A percentile compares a stretch with the other conserved stretches of the same genome.
phyloP scores from a whole-genome alignment of 164 flowering plant species.

The Berberis thunbergii region DNA sequence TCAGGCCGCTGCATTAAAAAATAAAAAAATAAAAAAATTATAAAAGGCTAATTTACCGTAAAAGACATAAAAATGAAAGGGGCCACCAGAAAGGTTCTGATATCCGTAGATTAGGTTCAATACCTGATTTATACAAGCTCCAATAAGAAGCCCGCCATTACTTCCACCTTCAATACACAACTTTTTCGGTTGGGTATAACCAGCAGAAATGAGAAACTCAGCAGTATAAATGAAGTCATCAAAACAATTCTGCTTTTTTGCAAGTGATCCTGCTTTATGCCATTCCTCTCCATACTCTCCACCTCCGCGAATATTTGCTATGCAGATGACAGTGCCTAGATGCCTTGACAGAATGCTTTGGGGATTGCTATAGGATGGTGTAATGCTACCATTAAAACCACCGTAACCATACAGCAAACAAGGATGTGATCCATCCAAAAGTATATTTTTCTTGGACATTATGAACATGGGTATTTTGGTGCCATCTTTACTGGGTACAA shows the following conservation, averaged over 20 bases:
- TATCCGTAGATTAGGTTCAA: not conserved
- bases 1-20: conserved; percentile 72
- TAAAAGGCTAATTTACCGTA: not conserved
- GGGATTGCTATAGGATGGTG: conserved; percentile 65
- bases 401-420: conserved; percentile 51
- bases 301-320: conserved; percentile 39
- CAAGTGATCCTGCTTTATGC: conserved; percentile 92
- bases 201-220: conserved; percentile 77
- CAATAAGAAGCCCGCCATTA: conserved; percentile 93
- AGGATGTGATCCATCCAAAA: conserved; percentile 34
- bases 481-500: conserved; percentile 85
- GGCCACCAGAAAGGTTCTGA: not conserved
- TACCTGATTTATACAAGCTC: conserved; percentile 96
- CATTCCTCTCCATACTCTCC: conserved; percentile 88
- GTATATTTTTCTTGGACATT: conserved; percentile 62
- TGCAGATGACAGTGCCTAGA: conserved; percentile 65
- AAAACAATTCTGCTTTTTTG: conserved; percentile 65
- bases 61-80: not conserved
- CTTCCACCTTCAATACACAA: conserved; percentile 98
- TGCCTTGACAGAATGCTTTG: conserved; percentile 69
- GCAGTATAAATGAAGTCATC: conserved; percentile 92
- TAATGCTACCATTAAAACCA: conserved; percentile 78
- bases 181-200: conserved; percentile 76
- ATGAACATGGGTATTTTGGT: conserved; percentile 80
- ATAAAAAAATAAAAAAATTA: not conserved